Percentiles rank a stretch among this genome's conserved stretches.
These are phyloP conservation scores for Silene coronaria DNA, from an alignment of 179 eudicot species.

Conservation along the genomic window DNA sequence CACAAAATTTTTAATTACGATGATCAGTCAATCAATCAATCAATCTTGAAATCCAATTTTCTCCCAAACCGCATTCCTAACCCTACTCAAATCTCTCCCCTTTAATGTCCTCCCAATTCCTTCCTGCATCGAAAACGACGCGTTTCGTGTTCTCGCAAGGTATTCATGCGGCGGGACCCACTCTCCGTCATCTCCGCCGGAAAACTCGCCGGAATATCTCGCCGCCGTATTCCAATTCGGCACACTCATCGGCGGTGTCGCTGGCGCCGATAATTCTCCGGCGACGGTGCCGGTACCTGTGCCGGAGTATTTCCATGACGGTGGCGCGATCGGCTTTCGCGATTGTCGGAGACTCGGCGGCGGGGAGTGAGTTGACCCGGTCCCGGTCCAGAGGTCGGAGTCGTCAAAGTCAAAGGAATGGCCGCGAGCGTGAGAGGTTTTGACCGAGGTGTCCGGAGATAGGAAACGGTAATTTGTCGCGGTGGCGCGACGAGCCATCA, in stretches of 20 bases:
- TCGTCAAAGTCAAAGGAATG: constrained; percentile 46
- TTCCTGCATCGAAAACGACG: constrained; percentile 60
- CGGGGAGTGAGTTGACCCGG: constrained; percentile 25
- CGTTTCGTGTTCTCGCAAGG: constrained; percentile 47
- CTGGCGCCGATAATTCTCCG: constrained; percentile 37
- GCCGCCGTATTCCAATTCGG: constrained; percentile 32
- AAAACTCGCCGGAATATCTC: constrained; percentile 19
- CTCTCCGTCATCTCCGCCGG: constrained; percentile 23
- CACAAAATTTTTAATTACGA: too few species aligned
- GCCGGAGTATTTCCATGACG: constrained; percentile 6
- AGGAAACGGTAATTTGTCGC: constrained; percentile 32
- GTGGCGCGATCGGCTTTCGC: constrained; percentile 13
- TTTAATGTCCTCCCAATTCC: constrained; percentile 62
- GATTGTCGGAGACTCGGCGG: constrained; percentile 25
- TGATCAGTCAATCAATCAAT: not conserved
- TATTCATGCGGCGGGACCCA: constrained; percentile 71
- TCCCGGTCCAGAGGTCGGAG: constrained; percentile 50
- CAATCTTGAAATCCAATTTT: constrained; percentile 66
- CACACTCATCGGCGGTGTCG: constrained; percentile 46
- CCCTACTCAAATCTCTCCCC: constrained; percentile 66
- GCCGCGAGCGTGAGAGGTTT: constrained; percentile 7
- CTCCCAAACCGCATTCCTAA: constrained; percentile 69
- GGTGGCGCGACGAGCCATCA: constrained; percentile 20
- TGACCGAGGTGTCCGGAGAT: constrained; percentile 20
- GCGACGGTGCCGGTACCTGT: not conserved